Conservation (phyloP, 768 basidiomycete species). For the Russula sp. region DNA sequence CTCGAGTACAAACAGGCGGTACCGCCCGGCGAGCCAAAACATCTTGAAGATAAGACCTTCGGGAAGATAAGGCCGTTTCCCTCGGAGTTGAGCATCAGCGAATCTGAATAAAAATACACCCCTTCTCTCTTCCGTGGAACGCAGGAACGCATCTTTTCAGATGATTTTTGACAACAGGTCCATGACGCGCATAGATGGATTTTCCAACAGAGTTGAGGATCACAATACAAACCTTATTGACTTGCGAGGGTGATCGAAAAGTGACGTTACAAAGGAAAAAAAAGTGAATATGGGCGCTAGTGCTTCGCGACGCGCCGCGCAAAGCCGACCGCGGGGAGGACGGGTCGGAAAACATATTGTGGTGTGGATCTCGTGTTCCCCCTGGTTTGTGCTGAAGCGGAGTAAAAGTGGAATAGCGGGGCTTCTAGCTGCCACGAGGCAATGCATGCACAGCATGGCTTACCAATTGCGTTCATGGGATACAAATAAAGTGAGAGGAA, state of each 20-base stretch:
- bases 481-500: neutral
- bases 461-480: neutral
- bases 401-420: neutral
- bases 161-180: constrained; percentile 12
- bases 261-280: neutral
- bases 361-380: neutral
- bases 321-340: neutral
- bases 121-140: neutral
- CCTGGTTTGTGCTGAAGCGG: neutral
- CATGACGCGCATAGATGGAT: neutral
- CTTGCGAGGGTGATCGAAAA: neutral
- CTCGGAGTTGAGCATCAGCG: neutral
- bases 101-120: no score
- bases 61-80: neutral
- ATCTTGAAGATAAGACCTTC: neutral
- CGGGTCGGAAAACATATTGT: neutral
- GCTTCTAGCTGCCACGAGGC: constrained; percentile 20
- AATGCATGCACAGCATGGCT: neutral
- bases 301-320: neutral
- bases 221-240: constrained; percentile 9
- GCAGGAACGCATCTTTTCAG: neutral
- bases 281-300: neutral
- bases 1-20: neutral
- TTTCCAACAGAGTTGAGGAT: neutral
- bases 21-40: neutral